Percentiles rank a stretch among this genome's conserved stretches.
phyloP scores from a whole-genome alignment of 768 basidiomycete genomes.

The Collybia mongolica region DNA sequence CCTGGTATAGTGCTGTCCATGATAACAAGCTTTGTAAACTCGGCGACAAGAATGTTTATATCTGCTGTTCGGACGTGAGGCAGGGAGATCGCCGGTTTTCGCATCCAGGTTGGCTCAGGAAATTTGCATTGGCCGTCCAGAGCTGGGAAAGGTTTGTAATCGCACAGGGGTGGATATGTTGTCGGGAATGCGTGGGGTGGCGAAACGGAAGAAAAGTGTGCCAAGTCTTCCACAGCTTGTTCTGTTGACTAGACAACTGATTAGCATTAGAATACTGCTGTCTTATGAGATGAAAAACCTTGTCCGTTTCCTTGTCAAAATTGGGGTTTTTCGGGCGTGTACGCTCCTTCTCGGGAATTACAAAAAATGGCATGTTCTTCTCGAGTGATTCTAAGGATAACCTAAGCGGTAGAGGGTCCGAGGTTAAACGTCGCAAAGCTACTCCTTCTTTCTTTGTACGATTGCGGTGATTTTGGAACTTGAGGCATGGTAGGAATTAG shows the following conservation, averaged over 20 bases:
- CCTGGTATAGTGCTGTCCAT: too few relatives aligned
- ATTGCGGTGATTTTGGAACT: conserved; percentile 58
- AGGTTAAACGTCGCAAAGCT: conserved; percentile 13
- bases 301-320: background rate
- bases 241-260: too few relatives aligned
- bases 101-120: conserved; percentile 28
- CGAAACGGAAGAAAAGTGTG: background rate
- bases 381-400: conserved; percentile 20
- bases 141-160: conserved; percentile 12
- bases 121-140: conserved; percentile 16
- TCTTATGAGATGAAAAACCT: too few relatives aligned
- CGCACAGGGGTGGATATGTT: conserved; percentile 8
- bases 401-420: conserved; percentile 17
- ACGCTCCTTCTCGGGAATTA: conserved; percentile 16
- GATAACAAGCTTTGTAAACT: background rate
- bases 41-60: conserved; percentile 4
- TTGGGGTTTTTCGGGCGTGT: conserved; percentile 6
- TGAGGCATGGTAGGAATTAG: background rate
- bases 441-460: conserved; percentile 32
- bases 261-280: too few relatives aligned
- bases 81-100: conserved; percentile 16
- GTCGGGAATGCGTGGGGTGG: conserved; percentile 25
- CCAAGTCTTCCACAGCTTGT: background rate
- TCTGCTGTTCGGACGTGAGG: background rate
- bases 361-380: conserved; percentile 21